Evolutionary conservation across 2,329 filamentous ascomycete genomes (phyloP), one percentile per base, ranked within the genome.

Genomic region (Coniochaeta prunicola): DNA sequence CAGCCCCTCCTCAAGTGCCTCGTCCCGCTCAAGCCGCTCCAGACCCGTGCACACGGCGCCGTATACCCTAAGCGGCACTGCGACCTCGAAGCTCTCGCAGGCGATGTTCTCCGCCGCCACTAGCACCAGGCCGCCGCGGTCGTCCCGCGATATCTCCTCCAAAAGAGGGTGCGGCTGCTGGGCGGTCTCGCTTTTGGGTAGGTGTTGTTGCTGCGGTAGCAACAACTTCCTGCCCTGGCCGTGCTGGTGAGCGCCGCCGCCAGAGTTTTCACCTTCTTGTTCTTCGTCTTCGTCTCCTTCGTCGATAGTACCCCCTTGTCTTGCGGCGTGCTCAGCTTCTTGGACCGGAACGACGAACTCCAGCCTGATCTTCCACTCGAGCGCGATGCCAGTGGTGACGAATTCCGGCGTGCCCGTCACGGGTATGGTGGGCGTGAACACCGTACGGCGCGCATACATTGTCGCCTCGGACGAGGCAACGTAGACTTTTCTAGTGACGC

Each of bases 51-150:
- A 80, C 36, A 83, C 78, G 19, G 83, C 82, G 42, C 85, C 85
- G 68, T 96, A 96, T 10, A 97, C 89, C 56, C 86, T 84, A 63
- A 97, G 76, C 28, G 92, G 92, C 53, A 96, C 91, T 34, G 86
- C 85, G 53, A 96, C 89, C 72, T 96, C 92, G 73, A 96, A 96
- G 66, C 90, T 96, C 76, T 96, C 92, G 66, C 91, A 93, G 9
- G 86, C 81, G 57, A 96, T 68, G 62, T 86, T 85, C 75, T 96
- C 90, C 56, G 88, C 84, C 0, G 90, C 90, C 17, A 91, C 90
- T 57, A 92, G 78, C 15, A 94, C 82, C 26, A 83, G 73, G 0
- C 87, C 83, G 1, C 91, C 91, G 45, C 91, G 80, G 64, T 96
- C 90, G 69, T 96, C 91, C 56, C 84, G 82, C 7, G 87, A 87